Evolutionary conservation across 371 early-diverging fungal species (phyloP).

Genomic region (Mucor circinelloides): DNA sequence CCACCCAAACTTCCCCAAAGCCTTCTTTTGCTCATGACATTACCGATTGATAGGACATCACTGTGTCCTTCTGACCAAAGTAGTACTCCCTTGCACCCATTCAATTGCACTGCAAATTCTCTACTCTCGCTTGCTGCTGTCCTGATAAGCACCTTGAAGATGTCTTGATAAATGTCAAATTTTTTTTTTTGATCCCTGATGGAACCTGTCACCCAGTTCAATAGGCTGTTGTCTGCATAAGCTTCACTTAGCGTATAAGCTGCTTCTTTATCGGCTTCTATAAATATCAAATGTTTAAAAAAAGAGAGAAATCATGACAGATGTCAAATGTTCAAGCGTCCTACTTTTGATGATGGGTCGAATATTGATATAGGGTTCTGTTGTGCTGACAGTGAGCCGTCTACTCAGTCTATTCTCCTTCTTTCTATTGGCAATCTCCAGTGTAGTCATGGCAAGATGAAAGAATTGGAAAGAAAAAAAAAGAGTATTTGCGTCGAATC

Average conservation of each 20-base stretch:
- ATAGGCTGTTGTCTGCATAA: slow-evolving; percentile 17
- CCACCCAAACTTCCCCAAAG: slow-evolving; percentile 24
- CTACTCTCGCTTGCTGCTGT: slow-evolving; percentile 25
- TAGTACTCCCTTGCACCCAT: slow-evolving; percentile 33
- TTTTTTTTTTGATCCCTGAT: slow-evolving; percentile 19
- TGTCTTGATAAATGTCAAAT: slow-evolving; percentile 15
- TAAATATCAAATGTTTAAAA: neutral
- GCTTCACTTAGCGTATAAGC: slow-evolving; percentile 29
- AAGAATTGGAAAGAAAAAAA: neutral
- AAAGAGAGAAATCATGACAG: neutral
- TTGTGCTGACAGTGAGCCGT: slow-evolving; percentile 23
- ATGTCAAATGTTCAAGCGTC: neutral
- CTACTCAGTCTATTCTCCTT: slow-evolving; percentile 24
- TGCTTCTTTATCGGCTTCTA: slow-evolving; percentile 39
- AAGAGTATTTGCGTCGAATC: neutral
- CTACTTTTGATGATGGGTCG: slow-evolving; percentile 35
- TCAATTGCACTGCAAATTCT: slow-evolving; percentile 36
- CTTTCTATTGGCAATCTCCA: slow-evolving; percentile 11
- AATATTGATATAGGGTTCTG: slow-evolving; percentile 25
- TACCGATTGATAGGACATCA: slow-evolving; percentile 18
- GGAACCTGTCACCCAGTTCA: slow-evolving; percentile 23
- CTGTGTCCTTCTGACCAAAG: slow-evolving; percentile 32
- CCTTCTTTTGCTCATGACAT: slow-evolving; percentile 22
- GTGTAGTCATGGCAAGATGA: neutral
- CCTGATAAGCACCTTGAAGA: slow-evolving; percentile 29